Evolutionary conservation across 257 asterid genomes (phyloP), one percentile per base, ranked within the genome.

Genomic region (Fraxinus anomala): DNA sequence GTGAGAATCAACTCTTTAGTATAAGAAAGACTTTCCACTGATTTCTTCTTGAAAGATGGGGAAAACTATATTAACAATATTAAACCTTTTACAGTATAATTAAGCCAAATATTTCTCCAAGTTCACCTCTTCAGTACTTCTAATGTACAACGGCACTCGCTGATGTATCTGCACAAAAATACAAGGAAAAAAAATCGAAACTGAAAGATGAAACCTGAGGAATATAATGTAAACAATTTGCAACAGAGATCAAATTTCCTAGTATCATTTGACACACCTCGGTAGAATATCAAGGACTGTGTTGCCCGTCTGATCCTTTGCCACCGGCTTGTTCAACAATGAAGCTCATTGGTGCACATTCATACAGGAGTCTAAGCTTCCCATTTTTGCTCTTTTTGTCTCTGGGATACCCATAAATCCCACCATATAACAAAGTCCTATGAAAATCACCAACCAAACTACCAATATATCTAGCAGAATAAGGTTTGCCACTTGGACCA

Each of bases 291-390:
- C 98, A 61, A 95, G 97, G 80, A 95, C 80, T 88, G 2, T 78
- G 77, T 2, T 85, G 88, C 1, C 99, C 98, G 73, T 95, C 99
- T 10, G 96, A 90, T 70, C 96, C 99, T 82, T 90, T 95, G 5
- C 99, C 97, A 26, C 98, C 97, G 17, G 99, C 99, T 84, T 95
- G 99, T 74, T 95, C 99, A 70, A 90, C 99, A 1, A 95, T 84
- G 82, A 91, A 95, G 76, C 99, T 95, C 98, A 93, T 93, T 0
- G 99, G 98, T 1, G 99, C 98, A 71, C 99, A 91, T 83, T 95
- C 99, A 76, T 95, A 95, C 93, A 95, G 80, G n/a, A 95, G 87
- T 86, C 99, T 91, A 81, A 95, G 69, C 82, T 95, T 95, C 56
- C 99, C 98, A 33, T 95, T 91, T 89, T 93, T 88, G 79, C 94